Evolutionary conservation across 129 eudicot genomes (phyloP).

Genomic region (Arctium minus): DNA sequence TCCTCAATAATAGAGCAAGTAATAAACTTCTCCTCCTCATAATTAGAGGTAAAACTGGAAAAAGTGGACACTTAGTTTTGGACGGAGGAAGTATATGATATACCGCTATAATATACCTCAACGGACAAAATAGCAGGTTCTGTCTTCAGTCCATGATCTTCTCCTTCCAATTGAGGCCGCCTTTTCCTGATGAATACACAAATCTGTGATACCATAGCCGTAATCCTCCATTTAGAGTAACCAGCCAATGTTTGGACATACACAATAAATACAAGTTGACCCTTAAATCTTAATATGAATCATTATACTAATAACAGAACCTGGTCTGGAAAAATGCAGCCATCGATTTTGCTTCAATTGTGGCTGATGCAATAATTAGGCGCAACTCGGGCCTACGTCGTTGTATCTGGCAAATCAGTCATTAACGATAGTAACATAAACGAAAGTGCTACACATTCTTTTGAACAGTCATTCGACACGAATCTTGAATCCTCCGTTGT

Average conservation of each 20-base stretch:
- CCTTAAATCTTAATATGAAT: neutral
- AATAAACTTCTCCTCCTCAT: neutral
- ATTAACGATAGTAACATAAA: slow-evolving; percentile 1
- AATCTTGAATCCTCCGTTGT: neutral
- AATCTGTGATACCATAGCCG: neutral
- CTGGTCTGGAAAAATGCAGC: slow-evolving; percentile 74
- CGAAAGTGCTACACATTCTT: neutral
- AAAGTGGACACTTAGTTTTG: neutral
- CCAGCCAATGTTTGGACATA: neutral
- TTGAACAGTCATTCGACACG: neutral
- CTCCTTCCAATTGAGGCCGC: slow-evolving; percentile 45
- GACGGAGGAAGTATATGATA: neutral
- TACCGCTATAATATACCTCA: slow-evolving; percentile 53
- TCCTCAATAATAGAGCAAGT: neutral
- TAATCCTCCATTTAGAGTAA: neutral
- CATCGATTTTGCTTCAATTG: slow-evolving; percentile 91
- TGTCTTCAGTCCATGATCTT: slow-evolving; percentile 43
- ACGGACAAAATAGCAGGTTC: slow-evolving; percentile 97
- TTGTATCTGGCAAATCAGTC: slow-evolving; percentile 61
- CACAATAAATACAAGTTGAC: neutral
- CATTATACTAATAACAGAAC: slow-evolving; percentile 30
- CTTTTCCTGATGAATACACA: slow-evolving; percentile 45
- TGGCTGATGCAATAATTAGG: slow-evolving; percentile 89
- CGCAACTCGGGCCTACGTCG: slow-evolving; percentile 89
- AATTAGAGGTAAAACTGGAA: neutral